Evolutionary conservation across 179 eudicot species (phyloP), one percentile per base, ranked within the genome.

Genomic region (Spinacia oleracea): DNA sequence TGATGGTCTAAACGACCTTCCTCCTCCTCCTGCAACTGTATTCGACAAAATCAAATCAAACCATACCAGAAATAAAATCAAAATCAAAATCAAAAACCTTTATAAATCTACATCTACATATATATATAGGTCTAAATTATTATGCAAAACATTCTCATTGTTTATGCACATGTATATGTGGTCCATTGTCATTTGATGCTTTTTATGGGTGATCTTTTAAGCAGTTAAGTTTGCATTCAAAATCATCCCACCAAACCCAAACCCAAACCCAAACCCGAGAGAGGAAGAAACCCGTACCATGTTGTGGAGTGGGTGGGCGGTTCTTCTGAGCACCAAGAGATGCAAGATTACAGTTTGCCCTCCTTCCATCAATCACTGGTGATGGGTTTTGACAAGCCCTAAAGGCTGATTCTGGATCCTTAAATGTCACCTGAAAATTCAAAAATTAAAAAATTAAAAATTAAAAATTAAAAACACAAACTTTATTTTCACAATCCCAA

Each of bases 331-430:
- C 88, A 84, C 91, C 91, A 75, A 89, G 82, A 6, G 87, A 81
- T 20, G 91, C 91, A 56, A 89, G 84, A 83, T 89, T 89, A 77
- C 91, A 89, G 46, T 89, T 89, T 27, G 91, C 91, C 64, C 87
- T 87, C 50, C 91, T 85, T 81, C 89, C 91, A 64, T 89, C 91
- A 21, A 89, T 89, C 29, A 89, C 88, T 20, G 91, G 91, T 74
- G 89, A 82, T 77, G 91, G 90, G 78, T 89, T 87, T 75, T 85
- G 90, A 53, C 91, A 87, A 56, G 91, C 91, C 87, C 90, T 89
- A 78, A 72, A 77, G 20, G 91, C 91, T 23, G 90, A 75, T 72
- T 89, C 90, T 65, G 90, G 84, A 31, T 89, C 88, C 84, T 84
- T 89, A 71, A 89, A 89, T 38, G 91, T 89, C 66, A 89, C 91